Evolutionary conservation across 176 grass and related monocot species (phyloP).

Genomic region (Oryza longistaminata): DNA sequence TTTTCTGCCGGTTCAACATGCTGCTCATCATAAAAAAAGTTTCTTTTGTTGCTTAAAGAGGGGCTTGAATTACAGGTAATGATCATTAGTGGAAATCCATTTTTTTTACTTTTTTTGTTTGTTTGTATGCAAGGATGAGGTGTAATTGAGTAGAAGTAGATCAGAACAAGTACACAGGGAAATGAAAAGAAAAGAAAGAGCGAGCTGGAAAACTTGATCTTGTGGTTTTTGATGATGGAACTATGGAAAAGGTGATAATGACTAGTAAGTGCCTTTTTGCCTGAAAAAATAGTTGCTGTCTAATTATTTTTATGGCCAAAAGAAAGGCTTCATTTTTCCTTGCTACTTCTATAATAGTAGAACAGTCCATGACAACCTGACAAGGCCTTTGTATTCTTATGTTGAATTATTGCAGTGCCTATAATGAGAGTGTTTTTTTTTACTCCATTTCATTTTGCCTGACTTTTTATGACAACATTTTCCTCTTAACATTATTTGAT

Average conservation of each 20-base stretch:
- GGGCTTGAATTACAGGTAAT: background rate
- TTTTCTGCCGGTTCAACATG: slow-evolving; percentile 15
- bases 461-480: background rate
- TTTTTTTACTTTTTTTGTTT: background rate
- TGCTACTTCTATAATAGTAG: too few relatives aligned
- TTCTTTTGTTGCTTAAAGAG: background rate
- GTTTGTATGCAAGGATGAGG: background rate
- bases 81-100: background rate
- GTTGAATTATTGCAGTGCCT: background rate
- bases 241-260: background rate
- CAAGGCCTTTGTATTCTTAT: background rate
- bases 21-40: background rate
- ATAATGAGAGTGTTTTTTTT: background rate
- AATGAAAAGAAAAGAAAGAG: background rate
- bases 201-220: background rate
- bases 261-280: background rate
- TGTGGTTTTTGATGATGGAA: background rate
- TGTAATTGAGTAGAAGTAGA: background rate
- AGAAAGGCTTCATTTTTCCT: background rate
- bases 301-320: background rate
- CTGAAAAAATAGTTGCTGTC: background rate
- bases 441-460: background rate
- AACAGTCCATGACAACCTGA: background rate
- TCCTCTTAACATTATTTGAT: background rate
- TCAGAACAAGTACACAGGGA: background rate